Conservation (phyloP, 2,329 filamentous ascomycete genomes). For the Alternaria consortialis region DNA sequence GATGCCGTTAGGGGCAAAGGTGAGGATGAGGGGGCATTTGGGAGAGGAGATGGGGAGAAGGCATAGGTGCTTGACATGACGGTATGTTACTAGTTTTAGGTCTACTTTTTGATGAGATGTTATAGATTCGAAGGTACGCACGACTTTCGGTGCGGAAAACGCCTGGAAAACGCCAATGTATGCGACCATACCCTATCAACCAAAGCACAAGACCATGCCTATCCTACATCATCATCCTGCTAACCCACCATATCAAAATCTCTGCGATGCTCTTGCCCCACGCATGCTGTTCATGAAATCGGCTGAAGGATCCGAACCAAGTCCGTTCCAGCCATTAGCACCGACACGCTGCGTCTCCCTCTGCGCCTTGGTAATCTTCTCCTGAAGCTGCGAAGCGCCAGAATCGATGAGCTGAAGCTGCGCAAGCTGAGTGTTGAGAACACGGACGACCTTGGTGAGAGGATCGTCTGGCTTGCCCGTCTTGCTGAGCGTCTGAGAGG, state of each 20-base stretch:
- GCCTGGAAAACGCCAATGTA: constrained; percentile 5
- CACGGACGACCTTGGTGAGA: constrained; percentile 91
- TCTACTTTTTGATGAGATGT: background rate
- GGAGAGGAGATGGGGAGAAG: background rate
- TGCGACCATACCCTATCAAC: constrained; percentile 4
- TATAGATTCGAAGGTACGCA: background rate
- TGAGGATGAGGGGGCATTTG: background rate
- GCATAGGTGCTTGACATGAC: background rate
- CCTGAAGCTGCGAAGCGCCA: constrained; percentile 80
- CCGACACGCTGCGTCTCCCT: constrained; percentile 72
- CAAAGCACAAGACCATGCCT: background rate
- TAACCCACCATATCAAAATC: constrained; percentile 40
- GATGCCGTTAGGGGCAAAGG: constrained; percentile 5
- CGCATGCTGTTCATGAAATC: constrained; percentile 92
- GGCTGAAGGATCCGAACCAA: constrained; percentile 77
- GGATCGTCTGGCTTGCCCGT: constrained; percentile 73
- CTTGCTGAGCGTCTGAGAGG: constrained; percentile 88
- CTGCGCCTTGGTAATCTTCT: constrained; percentile 83
- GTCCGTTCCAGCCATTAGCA: constrained; percentile 58
- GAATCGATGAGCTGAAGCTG: constrained; percentile 94
- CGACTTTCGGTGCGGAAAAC: background rate
- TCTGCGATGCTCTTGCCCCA: constrained; percentile 57
- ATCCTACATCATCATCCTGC: constrained; percentile 14
- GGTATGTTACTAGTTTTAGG: background rate
- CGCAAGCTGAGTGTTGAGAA: constrained; percentile 90